These are phyloP conservation scores for Naumovozyma castellii DNA, from an alignment of 805 yeast species.

Conservation along the genomic window DNA sequence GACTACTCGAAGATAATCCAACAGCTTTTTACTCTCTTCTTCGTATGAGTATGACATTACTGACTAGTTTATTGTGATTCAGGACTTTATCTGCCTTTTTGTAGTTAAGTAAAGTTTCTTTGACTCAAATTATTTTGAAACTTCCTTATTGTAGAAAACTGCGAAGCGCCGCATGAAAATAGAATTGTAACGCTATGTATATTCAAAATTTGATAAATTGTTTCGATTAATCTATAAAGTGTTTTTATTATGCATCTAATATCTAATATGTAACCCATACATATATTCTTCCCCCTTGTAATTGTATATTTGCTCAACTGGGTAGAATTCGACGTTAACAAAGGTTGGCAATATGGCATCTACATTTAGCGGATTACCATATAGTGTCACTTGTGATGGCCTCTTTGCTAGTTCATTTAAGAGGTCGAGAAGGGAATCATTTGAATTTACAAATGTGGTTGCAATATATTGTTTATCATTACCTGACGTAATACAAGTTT, in stretches of 20 bases:
- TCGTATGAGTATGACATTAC: background rate
- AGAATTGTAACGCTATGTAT: too few relatives aligned
- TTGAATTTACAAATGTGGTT: slow-evolving; percentile 15
- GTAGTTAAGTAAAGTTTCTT: too few relatives aligned
- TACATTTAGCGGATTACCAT: slow-evolving; percentile 7
- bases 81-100: too few relatives aligned
- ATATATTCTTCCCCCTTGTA: slow-evolving; percentile 12
- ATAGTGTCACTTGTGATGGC: slow-evolving; percentile 13
- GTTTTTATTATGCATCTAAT: background rate
- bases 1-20: background rate
- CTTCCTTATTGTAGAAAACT: too few relatives aligned
- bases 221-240: too few relatives aligned
- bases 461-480: background rate
- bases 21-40: background rate
- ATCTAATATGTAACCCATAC: slow-evolving; percentile 14
- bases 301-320: slow-evolving; percentile 24
- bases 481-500: background rate
- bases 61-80: too few relatives aligned
- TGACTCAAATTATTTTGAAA: too few relatives aligned
- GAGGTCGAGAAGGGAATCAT: slow-evolving; percentile 4
- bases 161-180: too few relatives aligned
- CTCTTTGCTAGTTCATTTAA: background rate
- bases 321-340: slow-evolving; percentile 16
- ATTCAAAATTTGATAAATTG: too few relatives aligned
- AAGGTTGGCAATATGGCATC: background rate